A percentile compares a stretch with the other conserved stretches of the same genome.
These are phyloP conservation scores for Acaromyces ingoldii DNA, from an alignment of 1,284 basidiomycete genomes.

Conservation along the genomic window DNA sequence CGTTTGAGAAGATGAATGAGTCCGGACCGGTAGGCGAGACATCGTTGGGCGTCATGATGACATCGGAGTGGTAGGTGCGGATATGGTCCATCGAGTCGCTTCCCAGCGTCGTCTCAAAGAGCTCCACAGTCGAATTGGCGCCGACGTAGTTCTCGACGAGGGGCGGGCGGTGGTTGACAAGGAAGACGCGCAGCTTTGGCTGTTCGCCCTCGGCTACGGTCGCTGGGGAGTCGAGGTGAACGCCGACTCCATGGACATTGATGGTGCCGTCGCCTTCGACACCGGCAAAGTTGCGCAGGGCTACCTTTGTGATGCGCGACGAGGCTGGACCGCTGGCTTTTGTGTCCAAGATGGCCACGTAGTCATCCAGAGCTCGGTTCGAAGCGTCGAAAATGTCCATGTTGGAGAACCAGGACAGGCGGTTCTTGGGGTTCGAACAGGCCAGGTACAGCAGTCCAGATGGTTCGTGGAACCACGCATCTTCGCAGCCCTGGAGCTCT, in stretches of 20 bases:
- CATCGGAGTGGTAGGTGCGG: constrained; percentile 59
- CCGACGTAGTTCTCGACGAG: constrained; percentile 20
- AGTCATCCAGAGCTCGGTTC: constrained; percentile 41
- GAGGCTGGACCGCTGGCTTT: constrained; percentile 57
- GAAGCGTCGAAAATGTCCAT: constrained; percentile 22
- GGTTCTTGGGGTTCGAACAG: constrained; percentile 59
- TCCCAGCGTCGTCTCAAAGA: constrained; percentile 62
- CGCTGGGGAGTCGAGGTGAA: constrained; percentile 52
- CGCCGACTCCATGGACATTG: constrained; percentile 67
- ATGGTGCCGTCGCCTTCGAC: constrained; percentile 54
- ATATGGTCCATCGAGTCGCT: constrained; percentile 58
- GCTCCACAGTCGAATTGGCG: constrained; percentile 67
- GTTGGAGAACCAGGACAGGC: constrained; percentile 61
- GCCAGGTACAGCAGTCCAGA: constrained; percentile 65
- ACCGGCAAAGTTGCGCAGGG: constrained; percentile 53
- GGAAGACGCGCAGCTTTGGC: constrained; percentile 29
- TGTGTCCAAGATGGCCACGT: constrained; percentile 60
- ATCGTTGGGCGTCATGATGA: constrained; percentile 67
- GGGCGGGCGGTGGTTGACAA: constrained; percentile 38
- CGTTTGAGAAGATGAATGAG: constrained; percentile 40
- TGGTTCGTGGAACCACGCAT: constrained; percentile 39
- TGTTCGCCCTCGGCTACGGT: constrained; percentile 18
- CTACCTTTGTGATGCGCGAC: constrained; percentile 56
- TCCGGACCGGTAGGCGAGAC: constrained; percentile 56
- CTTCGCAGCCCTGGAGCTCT: constrained; percentile 15